Evolutionary conservation across 2,329 filamentous ascomycete genomes (phyloP).

Genomic region (Aspergillus puulaauensis): DNA sequence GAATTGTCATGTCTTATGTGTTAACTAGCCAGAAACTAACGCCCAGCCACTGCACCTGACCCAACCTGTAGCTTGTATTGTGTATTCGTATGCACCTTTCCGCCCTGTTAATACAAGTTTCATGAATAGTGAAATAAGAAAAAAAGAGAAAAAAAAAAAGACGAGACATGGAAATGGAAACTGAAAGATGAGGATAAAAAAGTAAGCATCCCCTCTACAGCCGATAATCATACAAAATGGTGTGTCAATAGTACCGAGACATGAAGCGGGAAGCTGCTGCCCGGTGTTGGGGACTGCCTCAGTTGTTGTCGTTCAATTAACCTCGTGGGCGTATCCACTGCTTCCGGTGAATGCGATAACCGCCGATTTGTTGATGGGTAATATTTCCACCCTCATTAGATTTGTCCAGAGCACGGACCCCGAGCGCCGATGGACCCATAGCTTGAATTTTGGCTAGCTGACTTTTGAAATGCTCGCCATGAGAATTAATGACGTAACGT

Average conservation of each 20-base stretch:
- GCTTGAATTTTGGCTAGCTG: background rate
- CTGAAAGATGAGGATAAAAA: background rate
- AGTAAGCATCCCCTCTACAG: background rate
- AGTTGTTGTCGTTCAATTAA: conserved; percentile 1
- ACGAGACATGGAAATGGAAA: background rate
- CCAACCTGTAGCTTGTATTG: background rate
- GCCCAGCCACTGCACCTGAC: background rate
- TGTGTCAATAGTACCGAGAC: background rate
- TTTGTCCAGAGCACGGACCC: background rate
- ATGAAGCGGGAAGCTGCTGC: background rate
- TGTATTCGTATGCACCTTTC: background rate
- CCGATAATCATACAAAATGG: background rate
- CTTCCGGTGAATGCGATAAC: background rate
- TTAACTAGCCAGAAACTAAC: background rate
- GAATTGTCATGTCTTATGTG: background rate
- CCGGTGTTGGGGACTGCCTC: background rate
- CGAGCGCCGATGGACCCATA: background rate
- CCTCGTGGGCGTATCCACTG: background rate
- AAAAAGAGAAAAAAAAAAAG: background rate
- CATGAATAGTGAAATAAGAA: background rate
- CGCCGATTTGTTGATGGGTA: conserved; percentile 5
- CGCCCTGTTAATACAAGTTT: background rate
- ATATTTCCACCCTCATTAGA: conserved; percentile 1
- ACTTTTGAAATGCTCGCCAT: background rate
- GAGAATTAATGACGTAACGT: background rate